These are phyloP conservation scores for Rhododendron mucronatum DNA, from an alignment of 148 eudicot species.

Conservation along the genomic window DNA sequence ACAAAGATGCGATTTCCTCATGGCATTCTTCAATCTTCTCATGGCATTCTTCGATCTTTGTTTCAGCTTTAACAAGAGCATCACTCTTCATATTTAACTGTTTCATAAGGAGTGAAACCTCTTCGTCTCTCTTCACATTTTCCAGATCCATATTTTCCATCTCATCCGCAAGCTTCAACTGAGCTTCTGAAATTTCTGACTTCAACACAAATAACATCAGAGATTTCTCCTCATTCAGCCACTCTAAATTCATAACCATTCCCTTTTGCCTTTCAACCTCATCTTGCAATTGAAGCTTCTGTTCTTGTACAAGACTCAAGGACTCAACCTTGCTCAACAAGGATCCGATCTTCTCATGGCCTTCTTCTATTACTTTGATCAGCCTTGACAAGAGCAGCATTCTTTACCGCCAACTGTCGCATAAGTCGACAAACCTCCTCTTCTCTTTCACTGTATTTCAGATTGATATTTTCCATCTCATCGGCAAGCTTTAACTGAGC, in stretches of 20 bases:
- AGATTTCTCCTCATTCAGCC: conserved; percentile 66
- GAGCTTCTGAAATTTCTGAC: conserved; percentile 36
- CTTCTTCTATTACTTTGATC: conserved; percentile 32
- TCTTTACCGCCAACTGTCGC: conserved; percentile 43
- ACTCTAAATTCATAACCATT: conserved; percentile 36
- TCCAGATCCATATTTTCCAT: conserved; percentile 15
- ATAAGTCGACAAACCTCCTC: conserved; percentile 21
- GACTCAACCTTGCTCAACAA: conserved; percentile 16
- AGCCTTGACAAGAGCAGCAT: conserved; percentile 20
- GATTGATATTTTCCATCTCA: conserved; percentile 12
- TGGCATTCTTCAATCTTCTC: conserved; percentile 15
- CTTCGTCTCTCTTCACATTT: conserved; percentile 20
- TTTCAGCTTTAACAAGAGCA: conserved; percentile 23
- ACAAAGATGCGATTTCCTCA: conserved; percentile 21
- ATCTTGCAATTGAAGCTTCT: conserved; percentile 27
- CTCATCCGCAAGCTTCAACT: conserved; percentile 8
- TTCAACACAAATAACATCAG: conserved; percentile 45
- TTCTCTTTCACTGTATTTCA: conserved; percentile 20
- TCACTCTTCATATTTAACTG: conserved; percentile 39
- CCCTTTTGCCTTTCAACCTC: background rate
- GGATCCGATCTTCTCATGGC: conserved; percentile 26
- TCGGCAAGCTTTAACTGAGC: conserved; percentile 11
- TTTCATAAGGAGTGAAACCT: conserved; percentile 25
- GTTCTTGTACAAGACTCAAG: conserved; percentile 18
- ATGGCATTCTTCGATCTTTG: background rate